phyloP scores from a whole-genome alignment of 495 filamentous ascomycete genomes.

The Acidomyces sp. region DNA sequence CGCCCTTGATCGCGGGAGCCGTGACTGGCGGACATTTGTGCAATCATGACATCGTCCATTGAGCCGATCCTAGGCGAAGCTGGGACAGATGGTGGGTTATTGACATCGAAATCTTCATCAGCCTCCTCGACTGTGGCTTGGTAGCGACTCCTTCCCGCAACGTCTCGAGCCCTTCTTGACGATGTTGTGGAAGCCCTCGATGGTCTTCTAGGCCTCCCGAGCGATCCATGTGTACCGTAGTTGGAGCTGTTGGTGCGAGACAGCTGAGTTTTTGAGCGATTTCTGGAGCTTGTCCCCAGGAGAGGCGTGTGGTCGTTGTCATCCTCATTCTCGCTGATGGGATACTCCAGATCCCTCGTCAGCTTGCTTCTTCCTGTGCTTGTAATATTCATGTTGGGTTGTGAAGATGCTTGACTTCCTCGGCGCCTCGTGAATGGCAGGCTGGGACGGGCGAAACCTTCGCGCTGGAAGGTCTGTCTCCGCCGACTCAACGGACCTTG shows the following conservation, averaged over 20 bases:
- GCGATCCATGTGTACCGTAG: constrained; percentile 7
- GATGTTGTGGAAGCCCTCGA: constrained; percentile 12
- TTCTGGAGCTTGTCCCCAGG: constrained; percentile 17
- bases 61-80: constrained; percentile 52
- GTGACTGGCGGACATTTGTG: constrained; percentile 35
- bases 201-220: not conserved
- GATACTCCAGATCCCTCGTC: not conserved
- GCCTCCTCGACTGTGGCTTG: constrained; percentile 18
- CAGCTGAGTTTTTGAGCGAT: constrained; percentile 8
- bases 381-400: not conserved
- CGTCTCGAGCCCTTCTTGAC: constrained; percentile 8
- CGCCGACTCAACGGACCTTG: constrained; percentile 4
- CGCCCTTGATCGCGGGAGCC: constrained; percentile 32
- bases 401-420: constrained; percentile 6
- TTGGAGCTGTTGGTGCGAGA: constrained; percentile 11
- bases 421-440: constrained; percentile 10
- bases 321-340: constrained; percentile 21
- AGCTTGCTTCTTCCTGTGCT: no score
- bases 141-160: constrained; percentile 8
- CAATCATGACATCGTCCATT: constrained; percentile 67
- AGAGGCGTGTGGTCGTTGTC: constrained; percentile 27
- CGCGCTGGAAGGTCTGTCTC: constrained; percentile 12
- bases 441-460: constrained; percentile 10
- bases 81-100: constrained; percentile 92
- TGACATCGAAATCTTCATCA: constrained; percentile 60